Evolutionary conservation across 192 early-diverging fungal genomes (phyloP), one percentile per base, ranked within the genome.

Genomic region (Pilaira anomala): DNA sequence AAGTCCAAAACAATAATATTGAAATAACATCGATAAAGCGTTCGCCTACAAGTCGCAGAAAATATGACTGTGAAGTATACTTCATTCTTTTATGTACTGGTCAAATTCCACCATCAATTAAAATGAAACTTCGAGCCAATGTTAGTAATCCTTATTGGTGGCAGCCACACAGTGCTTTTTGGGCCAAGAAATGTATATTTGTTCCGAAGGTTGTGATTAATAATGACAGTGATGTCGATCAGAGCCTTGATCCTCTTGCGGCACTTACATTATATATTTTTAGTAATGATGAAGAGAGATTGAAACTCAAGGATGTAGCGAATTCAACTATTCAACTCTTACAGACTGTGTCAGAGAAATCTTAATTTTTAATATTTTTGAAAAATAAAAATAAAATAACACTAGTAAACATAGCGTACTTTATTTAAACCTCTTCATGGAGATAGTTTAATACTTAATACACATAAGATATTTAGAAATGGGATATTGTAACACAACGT

Each of bases 1-100:
- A 49, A 49, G 48, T 49, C 24, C 48, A 49, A 49, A 49, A 49
- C n/a, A n/a, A n/a, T 24, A 24, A 49, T 49, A 24, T 49, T 49
- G 48, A 24, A 49, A 49, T 21, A 8, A 49, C 48, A 19, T 49
- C 48, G 48, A 49, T 49, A 24, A 49, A 49, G 24, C 48, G 48
- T 24, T 49, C 48, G 48, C 48, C 24, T 49, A 24, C 48, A 49
- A 49, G 48, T 49, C 19, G 19, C 48, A 19, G 48, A 49, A 21
- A 49, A 49, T 49, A 49, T 21, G 24, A 24, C 21, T 24, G 24
- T 24, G 48, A 49, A 49, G 21, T 49, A 49, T 49, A 49, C 24
- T 49, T 49, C 24, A 49, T 49, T 49, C 48, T 49, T 49, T 24
- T 49, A 49, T 49, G 48, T 49, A 49, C 48, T 49, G 48, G 24